phyloP scores from a whole-genome alignment of 108 stramenopile genomes.

The Aurantiochytrium sp. region DNA sequence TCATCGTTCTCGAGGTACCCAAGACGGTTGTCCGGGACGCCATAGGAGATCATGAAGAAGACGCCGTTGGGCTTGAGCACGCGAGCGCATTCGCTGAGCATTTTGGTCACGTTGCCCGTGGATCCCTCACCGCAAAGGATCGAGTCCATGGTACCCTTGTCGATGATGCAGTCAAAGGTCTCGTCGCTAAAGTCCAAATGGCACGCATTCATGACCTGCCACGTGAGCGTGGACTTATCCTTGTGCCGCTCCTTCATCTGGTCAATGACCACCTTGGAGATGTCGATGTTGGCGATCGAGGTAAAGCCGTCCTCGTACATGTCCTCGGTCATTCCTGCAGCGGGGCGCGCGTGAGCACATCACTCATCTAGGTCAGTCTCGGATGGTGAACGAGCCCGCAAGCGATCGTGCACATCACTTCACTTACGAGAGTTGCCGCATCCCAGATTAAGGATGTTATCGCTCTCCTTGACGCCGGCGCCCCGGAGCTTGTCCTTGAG shows the following conservation, averaged over 20 bases:
- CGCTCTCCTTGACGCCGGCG: slow-evolving; percentile 58
- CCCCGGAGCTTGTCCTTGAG: slow-evolving; percentile 46
- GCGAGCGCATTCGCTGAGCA: slow-evolving; percentile 60
- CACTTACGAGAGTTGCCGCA: slow-evolving; percentile 59
- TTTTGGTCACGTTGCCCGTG: slow-evolving; percentile 67
- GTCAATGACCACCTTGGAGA: slow-evolving; percentile 59
- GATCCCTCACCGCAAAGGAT: slow-evolving; percentile 68
- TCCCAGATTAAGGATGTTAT: slow-evolving; percentile 61
- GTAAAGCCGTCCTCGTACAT: slow-evolving; percentile 56
- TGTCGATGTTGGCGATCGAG: slow-evolving; percentile 61
- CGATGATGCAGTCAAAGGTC: slow-evolving; percentile 63
- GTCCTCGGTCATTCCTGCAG: slow-evolving; percentile 43
- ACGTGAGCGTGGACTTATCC: slow-evolving; percentile 57
- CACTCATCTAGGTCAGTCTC: too few species aligned
- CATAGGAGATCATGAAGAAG: slow-evolving; percentile 64
- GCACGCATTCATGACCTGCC: slow-evolving; percentile 49
- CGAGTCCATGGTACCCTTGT: slow-evolving; percentile 66
- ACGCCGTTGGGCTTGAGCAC: slow-evolving; percentile 64
- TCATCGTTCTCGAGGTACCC: slow-evolving; percentile 67
- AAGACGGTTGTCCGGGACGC: slow-evolving; percentile 65
- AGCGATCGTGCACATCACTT: too few species aligned
- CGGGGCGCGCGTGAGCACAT: too few species aligned
- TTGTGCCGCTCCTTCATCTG: slow-evolving; percentile 63
- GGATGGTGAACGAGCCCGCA: too few species aligned
- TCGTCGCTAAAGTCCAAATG: slow-evolving; percentile 64